Percentiles rank a stretch among this genome's conserved stretches.
These are phyloP conservation scores for Rhizoctonia solani DNA, from an alignment of 1,284 basidiomycete species.

Conservation along the genomic window DNA sequence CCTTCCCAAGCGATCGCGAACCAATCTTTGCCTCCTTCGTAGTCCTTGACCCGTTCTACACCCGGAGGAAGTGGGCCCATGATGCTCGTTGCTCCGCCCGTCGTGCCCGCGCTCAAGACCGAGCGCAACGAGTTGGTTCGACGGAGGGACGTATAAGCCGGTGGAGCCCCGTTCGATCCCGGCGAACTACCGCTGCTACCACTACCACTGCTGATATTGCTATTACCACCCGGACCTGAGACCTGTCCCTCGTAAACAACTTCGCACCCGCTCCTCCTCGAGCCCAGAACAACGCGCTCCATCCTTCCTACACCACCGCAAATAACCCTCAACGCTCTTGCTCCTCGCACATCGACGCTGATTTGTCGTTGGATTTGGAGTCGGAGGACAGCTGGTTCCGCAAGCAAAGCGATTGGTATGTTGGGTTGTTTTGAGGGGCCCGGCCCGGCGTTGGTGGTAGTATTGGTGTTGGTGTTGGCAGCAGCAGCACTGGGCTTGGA, in stretches of 20 bases:
- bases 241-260: background rate
- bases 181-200: too few species aligned
- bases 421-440: constrained; percentile 7
- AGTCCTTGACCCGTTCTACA: constrained; percentile 16
- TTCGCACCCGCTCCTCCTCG: background rate
- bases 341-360: constrained; percentile 37
- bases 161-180: too few species aligned
- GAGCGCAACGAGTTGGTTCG: constrained; percentile 15
- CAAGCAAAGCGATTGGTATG: constrained; percentile 30
- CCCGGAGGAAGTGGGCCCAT: background rate
- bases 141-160: constrained; percentile 10
- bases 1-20: constrained; percentile 38
- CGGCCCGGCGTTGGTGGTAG: background rate
- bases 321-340: constrained; percentile 12
- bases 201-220: constrained; percentile 15
- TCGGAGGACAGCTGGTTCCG: constrained; percentile 27
- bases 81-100: background rate
- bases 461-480: constrained; percentile 1
- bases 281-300: constrained; percentile 21
- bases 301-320: constrained; percentile 19
- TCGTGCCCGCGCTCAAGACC: constrained; percentile 17
- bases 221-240: background rate
- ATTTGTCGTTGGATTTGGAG: constrained; percentile 38
- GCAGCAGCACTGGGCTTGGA: constrained; percentile 7
- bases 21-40: constrained; percentile 15